These are phyloP conservation scores for Otatea glauca DNA, from an alignment of 176 grass and related monocot genomes.

Conservation along the genomic window DNA sequence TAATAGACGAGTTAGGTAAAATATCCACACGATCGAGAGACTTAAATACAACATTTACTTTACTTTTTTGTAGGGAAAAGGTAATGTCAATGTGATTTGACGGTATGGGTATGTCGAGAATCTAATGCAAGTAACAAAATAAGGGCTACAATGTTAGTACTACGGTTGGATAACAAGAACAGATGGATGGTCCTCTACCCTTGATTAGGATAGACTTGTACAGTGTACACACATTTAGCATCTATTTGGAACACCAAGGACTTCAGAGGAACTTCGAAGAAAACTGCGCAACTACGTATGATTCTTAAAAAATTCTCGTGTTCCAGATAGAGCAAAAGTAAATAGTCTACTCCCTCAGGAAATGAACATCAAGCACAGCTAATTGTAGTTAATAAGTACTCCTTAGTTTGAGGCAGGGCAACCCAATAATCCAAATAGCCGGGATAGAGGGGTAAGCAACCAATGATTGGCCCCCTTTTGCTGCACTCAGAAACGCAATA, in stretches of 20 bases:
- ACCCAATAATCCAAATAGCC: constrained; percentile 30
- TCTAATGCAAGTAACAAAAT: background rate
- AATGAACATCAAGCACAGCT: background rate
- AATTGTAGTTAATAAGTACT: background rate
- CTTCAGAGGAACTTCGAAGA: background rate
- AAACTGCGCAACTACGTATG: background rate
- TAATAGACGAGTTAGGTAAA: too few relatives aligned
- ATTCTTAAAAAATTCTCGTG: background rate
- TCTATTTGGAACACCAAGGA: background rate
- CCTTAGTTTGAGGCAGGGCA: constrained; percentile 39
- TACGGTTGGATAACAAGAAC: background rate
- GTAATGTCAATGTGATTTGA: background rate
- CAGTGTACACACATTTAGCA: background rate
- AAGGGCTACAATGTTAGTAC: background rate
- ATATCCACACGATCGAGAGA: too few relatives aligned
- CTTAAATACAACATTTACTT: background rate
- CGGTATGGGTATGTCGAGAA: background rate
- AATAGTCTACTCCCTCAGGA: background rate
- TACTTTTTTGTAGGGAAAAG: background rate
- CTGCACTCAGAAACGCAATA: constrained; percentile 33
- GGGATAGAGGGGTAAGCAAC: constrained; percentile 32
- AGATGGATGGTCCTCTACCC: background rate
- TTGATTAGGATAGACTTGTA: too few relatives aligned
- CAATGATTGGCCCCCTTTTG: constrained; percentile 45
- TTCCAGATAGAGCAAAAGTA: background rate